phyloP scores from a whole-genome alignment of 352 stramenopile genomes.

The Phytopythium mirpurense region DNA sequence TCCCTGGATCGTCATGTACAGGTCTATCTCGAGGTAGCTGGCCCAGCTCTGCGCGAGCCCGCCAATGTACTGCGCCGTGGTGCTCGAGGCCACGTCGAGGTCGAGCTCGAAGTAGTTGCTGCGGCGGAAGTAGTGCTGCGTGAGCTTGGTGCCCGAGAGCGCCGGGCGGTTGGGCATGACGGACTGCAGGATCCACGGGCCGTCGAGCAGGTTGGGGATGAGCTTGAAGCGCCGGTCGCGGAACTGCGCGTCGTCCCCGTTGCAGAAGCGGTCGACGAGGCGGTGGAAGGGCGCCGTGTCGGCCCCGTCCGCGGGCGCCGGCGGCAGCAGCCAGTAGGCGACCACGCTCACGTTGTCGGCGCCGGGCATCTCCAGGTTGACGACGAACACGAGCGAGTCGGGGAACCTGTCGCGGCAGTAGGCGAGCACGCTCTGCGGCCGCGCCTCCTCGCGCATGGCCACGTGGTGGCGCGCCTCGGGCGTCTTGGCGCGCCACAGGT shows the following conservation, averaged over 20 bases:
- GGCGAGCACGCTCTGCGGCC: conserved; percentile 40
- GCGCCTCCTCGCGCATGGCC: conserved; percentile 36
- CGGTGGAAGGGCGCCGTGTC: conserved; percentile 40
- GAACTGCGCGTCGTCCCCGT: conserved; percentile 39
- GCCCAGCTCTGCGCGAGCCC: conserved; percentile 76
- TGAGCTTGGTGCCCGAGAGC: conserved; percentile 83
- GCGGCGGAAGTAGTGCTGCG: conserved; percentile 76
- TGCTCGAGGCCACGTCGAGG: conserved; percentile 78
- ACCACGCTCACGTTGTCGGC: conserved; percentile 66
- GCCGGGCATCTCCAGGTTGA: conserved; percentile 83
- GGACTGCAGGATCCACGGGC: conserved; percentile 76
- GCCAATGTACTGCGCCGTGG: conserved; percentile 71
- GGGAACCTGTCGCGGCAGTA: conserved; percentile 39
- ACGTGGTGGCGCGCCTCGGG: conserved; percentile 47
- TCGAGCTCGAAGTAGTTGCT: conserved; percentile 86
- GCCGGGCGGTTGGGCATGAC: conserved; percentile 81
- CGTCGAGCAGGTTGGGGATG: conserved; percentile 82
- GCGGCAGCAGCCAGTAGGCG: conserved; percentile 65
- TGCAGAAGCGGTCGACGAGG: conserved; percentile 52
- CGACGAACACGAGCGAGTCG: conserved; percentile 72
- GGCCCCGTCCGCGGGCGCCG: conserved; percentile 8
- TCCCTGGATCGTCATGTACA: conserved; percentile 79
- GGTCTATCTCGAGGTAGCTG: conserved; percentile 67
- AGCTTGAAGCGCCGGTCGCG: conserved; percentile 85
- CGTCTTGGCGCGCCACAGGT: conserved; percentile 47